phyloP scores from a whole-genome alignment of 768 basidiomycete species.

The Grammothele lineata region DNA sequence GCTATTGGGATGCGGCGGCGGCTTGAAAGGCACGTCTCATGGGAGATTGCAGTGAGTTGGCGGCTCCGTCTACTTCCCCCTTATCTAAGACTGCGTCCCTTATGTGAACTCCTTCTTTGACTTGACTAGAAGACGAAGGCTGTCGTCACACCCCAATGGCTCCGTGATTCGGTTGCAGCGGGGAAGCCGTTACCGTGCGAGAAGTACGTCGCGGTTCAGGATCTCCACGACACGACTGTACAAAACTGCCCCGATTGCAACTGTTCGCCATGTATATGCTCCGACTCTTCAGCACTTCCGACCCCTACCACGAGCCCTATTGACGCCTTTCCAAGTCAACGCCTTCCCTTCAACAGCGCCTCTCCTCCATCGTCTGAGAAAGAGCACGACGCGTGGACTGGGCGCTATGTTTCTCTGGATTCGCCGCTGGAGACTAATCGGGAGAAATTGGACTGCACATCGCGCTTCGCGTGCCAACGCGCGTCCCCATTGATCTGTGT shows the following conservation, averaged over 20 bases:
- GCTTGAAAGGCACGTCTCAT: constrained; percentile 64
- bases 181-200: constrained; percentile 45
- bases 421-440: too few relatives aligned
- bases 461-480: constrained; percentile 56
- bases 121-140: constrained; percentile 49
- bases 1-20: constrained; percentile 61
- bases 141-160: constrained; percentile 71
- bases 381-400: too few relatives aligned
- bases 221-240: constrained; percentile 45
- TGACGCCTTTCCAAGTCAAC: too few relatives aligned
- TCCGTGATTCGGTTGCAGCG: constrained; percentile 50
- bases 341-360: too few relatives aligned
- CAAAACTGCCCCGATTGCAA: constrained; percentile 39
- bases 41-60: constrained; percentile 57
- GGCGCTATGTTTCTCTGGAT: too few relatives aligned
- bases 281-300: too few relatives aligned
- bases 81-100: background rate
- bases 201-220: constrained; percentile 51
- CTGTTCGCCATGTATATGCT: constrained; percentile 19
- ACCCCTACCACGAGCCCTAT: too few relatives aligned
- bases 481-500: constrained; percentile 63
- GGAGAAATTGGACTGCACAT: constrained; percentile 28
- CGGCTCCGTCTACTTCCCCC: too few relatives aligned
- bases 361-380: too few relatives aligned
- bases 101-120: background rate